phyloP scores from a whole-genome alignment of 495 filamentous ascomycete species.

The Poronia punctata region DNA sequence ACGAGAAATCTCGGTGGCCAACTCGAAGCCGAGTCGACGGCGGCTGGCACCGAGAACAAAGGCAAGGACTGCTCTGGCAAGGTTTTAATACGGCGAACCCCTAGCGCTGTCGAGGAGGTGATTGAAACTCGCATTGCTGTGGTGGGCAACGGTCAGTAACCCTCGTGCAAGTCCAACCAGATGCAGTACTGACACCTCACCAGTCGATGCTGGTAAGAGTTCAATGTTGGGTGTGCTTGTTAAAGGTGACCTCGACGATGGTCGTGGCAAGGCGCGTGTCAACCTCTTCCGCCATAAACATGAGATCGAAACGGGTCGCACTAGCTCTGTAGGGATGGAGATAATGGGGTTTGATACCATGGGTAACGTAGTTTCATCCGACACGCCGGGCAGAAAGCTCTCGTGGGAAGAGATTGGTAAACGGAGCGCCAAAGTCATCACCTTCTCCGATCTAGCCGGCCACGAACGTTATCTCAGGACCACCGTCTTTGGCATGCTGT shows the following conservation, averaged over 20 bases:
- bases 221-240: conserved; percentile 96
- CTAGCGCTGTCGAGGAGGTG: conserved; percentile 70
- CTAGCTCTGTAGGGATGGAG: conserved; percentile 95
- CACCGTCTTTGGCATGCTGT: conserved; percentile 91
- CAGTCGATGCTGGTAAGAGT: conserved; percentile 92
- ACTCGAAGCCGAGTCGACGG: conserved; percentile 53
- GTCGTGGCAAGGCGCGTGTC: conserved; percentile 85
- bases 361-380: conserved; percentile 76
- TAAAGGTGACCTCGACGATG: conserved; percentile 92
- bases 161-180: neutral
- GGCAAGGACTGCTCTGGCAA: conserved; percentile 71
- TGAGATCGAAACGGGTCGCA: conserved; percentile 90
- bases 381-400: conserved; percentile 69
- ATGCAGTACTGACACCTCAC: neutral
- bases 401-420: conserved; percentile 98
- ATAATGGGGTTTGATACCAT: conserved; percentile 95
- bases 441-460: conserved; percentile 91
- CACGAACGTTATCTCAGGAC: conserved; percentile 94
- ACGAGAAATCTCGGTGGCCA: conserved; percentile 85
- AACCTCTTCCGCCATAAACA: conserved; percentile 98
- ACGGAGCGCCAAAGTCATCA: conserved; percentile 91
- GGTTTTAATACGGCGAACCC: conserved; percentile 69
- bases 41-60: conserved; percentile 41
- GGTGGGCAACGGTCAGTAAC: conserved; percentile 71
- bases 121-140: conserved; percentile 97